A percentile compares a stretch with the other conserved stretches of the same genome.
Evolutionary conservation across 108 stramenopile species (phyloP).

Genomic region (Nitzschia sp.): DNA sequence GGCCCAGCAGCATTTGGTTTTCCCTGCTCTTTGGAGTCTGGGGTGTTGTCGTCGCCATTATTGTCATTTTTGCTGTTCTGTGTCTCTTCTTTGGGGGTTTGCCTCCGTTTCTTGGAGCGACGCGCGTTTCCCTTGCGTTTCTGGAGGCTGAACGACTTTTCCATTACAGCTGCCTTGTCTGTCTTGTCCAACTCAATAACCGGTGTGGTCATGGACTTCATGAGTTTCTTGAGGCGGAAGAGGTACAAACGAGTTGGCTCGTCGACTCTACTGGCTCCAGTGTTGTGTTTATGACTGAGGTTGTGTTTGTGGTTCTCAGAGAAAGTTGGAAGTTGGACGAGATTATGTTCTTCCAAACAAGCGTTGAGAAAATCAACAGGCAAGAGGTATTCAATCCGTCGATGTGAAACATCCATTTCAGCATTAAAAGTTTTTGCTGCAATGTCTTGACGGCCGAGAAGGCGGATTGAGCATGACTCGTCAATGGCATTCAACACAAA

Average conservation of each 20-base stretch:
- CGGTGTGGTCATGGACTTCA: conserved; percentile 64
- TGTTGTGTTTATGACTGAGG: not conserved
- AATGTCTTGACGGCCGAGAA: conserved; percentile 65
- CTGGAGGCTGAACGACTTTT: conserved; percentile 46
- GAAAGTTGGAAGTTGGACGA: conserved; percentile 26
- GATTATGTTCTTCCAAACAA: conserved; percentile 2
- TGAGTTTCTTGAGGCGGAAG: conserved; percentile 56
- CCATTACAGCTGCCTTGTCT: conserved; percentile 51
- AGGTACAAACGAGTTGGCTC: conserved; percentile 45
- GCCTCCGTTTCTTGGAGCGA: conserved; percentile 9
- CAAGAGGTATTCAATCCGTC: conserved; percentile 73
- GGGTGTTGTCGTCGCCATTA: conserved; percentile 5
- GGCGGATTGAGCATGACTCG: conserved; percentile 41
- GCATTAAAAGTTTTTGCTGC: conserved; percentile 65
- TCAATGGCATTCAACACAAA: conserved; percentile 21
- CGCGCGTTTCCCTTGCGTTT: conserved; percentile 34
- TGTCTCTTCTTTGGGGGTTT: not conserved
- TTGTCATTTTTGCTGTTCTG: not conserved
- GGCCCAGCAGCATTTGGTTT: conserved; percentile 13
- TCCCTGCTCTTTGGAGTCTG: conserved; percentile 15
- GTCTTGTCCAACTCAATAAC: conserved; percentile 49
- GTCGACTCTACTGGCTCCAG: conserved; percentile 22
- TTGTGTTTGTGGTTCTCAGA: conserved; percentile 26
- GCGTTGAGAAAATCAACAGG: conserved; percentile 61
- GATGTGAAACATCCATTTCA: conserved; percentile 68